These are phyloP conservation scores for Podaxis carcinomalis DNA, from an alignment of 768 basidiomycete species.

Conservation along the genomic window DNA sequence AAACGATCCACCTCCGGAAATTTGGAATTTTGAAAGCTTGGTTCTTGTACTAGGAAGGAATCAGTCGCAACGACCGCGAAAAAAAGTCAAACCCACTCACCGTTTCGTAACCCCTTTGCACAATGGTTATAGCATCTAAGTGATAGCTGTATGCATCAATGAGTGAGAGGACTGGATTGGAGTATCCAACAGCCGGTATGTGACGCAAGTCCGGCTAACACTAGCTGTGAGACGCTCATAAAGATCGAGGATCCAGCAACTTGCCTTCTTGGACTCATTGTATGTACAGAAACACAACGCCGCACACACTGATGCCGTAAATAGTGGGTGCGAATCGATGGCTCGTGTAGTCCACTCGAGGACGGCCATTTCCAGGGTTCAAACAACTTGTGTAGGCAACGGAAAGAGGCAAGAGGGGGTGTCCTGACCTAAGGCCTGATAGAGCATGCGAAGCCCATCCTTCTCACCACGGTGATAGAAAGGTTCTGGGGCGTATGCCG, in stretches of 20 bases:
- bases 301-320: background rate
- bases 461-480: too few relatives aligned
- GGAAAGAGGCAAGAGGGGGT: too few relatives aligned
- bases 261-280: background rate
- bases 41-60: constrained; percentile 18
- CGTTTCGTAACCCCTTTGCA: constrained; percentile 30
- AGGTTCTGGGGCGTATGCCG: background rate
- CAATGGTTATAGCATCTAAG: constrained; percentile 18
- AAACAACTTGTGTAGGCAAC: too few relatives aligned
- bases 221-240: background rate
- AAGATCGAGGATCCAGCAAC: background rate
- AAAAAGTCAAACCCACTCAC: constrained; percentile 12
- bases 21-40: constrained; percentile 38
- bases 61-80: background rate
- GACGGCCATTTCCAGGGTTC: background rate
- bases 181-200: constrained; percentile 36
- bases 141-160: constrained; percentile 24
- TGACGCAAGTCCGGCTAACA: constrained; percentile 11
- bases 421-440: too few relatives aligned
- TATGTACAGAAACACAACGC: background rate
- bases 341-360: background rate
- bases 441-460: too few relatives aligned
- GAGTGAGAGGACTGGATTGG: constrained; percentile 27
- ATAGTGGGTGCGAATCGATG: background rate
- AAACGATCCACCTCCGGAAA: constrained; percentile 41